Base-by-base conservation (phyloP, 805 yeast species). In the Hanseniaspora pseudoguilliermondii region DNA sequence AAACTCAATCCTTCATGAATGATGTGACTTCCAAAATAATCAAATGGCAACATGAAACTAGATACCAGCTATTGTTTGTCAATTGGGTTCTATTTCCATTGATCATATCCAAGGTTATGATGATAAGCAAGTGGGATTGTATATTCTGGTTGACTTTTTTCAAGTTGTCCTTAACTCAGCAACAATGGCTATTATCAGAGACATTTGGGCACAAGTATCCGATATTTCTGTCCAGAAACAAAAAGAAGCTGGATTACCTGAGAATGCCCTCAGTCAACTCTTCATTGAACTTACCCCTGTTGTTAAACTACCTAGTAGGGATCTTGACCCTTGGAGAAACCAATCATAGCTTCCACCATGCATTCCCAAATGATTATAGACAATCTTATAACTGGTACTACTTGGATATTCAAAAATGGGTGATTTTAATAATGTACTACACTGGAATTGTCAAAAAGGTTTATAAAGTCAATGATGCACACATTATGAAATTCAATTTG, bases 291-390 rank as follows among this genome's bases (percentile, higher is more conserved):
- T 95, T 57, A 91, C 81, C 62, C 76, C 78, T 65, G 86, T 80
- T 73, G 88, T 60, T 32, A 60, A 62, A 75, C 65, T 80, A 57
- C 82, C 18, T 66, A 79, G 49, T 76, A 82, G 27, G 81, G 82
- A 23, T 65, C 80, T 16, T 86, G 16, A 84, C 96, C 0, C 81
- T 84, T 65, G 97, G 97, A 13, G 96, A 90, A 70, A 91, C 95
- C 5, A 81, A 81, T 69, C 95, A 88, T 69, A 90, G 89, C 71
- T 91, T 85, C 72, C 97, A 90, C 71, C 96, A 91, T 71, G 96
- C 88, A 71, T 90, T 90, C 69, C 95, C 96, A 6, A 82, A 84
- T 60, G 97, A 90, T 69, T 89, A 84, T 71, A 76, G 96, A 59
- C 82, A 82, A 61, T 86, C 89, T 6, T 71, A 79, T 56, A 78